Percentiles rank a stretch among this genome's conserved stretches.
These are phyloP conservation scores for Melampsora larici-populina DNA, from an alignment of 1,284 basidiomycete species.

Conservation along the genomic window DNA sequence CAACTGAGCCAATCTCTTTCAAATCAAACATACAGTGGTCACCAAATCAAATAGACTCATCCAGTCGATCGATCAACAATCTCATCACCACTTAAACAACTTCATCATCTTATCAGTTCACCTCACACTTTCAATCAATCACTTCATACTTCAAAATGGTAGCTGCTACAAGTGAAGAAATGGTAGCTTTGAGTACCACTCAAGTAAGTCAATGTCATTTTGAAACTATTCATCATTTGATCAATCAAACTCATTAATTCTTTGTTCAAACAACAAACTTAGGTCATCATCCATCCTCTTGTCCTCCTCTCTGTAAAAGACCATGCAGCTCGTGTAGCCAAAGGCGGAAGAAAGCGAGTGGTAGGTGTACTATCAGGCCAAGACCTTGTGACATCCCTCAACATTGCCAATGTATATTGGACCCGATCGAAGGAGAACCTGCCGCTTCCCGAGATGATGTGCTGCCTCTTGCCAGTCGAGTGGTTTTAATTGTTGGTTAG, in stretches of 20 bases:
- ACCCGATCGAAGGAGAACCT: conserved; percentile 63
- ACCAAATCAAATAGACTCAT: no score
- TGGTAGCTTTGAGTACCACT: conserved; percentile 34
- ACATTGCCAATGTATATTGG: conserved; percentile 73
- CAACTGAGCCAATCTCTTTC: not conserved
- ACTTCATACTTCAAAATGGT: conserved; percentile 18
- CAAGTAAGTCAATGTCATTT: conserved; percentile 10
- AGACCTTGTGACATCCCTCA: conserved; percentile 86
- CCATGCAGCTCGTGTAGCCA: conserved; percentile 77
- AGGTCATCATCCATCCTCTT: conserved; percentile 75
- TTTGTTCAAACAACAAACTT: not conserved
- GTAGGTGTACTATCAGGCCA: conserved; percentile 91
- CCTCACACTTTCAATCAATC: no score
- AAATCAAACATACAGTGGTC: no score
- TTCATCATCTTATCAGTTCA: no score
- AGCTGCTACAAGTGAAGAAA: conserved; percentile 39
- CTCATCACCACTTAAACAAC: no score
- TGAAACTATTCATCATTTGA: not conserved
- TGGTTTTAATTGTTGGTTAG: conserved; percentile 75
- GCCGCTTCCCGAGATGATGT: conserved; percentile 66
- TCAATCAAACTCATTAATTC: not conserved
- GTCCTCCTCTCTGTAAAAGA: conserved; percentile 89
- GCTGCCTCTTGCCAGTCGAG: conserved; percentile 63
- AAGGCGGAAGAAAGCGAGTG: conserved; percentile 69
- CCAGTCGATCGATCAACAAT: no score